Evolutionary conservation across 31 red algal species (phyloP).

Genomic region (Endocladia muricata): DNA sequence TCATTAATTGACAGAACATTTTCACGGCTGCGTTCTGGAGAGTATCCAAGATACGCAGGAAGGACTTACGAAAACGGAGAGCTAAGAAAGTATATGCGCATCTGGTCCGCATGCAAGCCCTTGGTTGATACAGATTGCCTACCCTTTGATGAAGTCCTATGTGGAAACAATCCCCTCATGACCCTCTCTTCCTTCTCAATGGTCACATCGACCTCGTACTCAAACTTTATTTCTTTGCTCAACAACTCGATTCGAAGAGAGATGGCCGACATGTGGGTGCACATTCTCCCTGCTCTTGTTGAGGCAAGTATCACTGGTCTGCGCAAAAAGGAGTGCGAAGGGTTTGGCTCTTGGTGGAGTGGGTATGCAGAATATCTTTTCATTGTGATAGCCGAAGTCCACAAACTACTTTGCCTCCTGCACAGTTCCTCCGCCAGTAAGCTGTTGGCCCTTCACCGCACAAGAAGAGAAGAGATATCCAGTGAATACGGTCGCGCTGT

Average conservation of each 20-base stretch:
- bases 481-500: neutral
- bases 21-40: too few species aligned
- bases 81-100: neutral
- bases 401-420: neutral
- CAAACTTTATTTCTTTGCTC: slow-evolving; percentile 1
- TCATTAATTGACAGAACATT: too few species aligned
- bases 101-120: neutral
- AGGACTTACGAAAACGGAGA: too few species aligned
- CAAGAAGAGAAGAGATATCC: neutral
- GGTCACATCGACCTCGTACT: neutral
- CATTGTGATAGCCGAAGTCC: neutral
- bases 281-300: slow-evolving; percentile 1
- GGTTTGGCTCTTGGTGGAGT: neutral
- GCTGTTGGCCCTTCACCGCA: neutral
- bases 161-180: slow-evolving; percentile 14
- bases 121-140: neutral
- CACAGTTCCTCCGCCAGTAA: neutral
- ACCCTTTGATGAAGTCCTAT: slow-evolving; percentile 6
- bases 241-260: slow-evolving; percentile 11
- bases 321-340: neutral
- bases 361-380: neutral
- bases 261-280: slow-evolving; percentile 11
- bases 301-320: neutral
- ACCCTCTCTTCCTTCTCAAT: neutral
- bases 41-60: too few species aligned